phyloP scores from a whole-genome alignment of 352 stramenopile genomes.

The Blastocystis sp. region DNA sequence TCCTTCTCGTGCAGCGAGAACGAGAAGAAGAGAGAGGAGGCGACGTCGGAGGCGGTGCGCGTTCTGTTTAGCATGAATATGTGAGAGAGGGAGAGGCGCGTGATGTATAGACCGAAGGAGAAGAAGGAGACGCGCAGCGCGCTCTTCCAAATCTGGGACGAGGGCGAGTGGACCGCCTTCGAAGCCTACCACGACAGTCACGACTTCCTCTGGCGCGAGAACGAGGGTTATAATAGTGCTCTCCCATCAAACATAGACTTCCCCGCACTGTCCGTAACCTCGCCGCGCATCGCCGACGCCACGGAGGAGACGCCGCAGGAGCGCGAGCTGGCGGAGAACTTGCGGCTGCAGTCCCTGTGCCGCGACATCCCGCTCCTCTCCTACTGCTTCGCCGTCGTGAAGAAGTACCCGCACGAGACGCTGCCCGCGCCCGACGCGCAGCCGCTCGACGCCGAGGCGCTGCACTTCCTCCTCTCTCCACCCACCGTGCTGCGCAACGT shows the following conservation, averaged over 20 bases:
- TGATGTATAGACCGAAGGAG: constrained; percentile 11
- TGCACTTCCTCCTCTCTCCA: not conserved
- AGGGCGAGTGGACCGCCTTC: not conserved
- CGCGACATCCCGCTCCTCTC: constrained; percentile 1
- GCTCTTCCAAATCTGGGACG: constrained; percentile 34
- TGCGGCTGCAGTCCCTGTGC: constrained; percentile 4
- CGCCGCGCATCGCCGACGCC: not conserved
- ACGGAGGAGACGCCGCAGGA: not conserved
- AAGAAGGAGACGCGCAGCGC: not conserved
- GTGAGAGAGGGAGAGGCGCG: not conserved
- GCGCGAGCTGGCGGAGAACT: not conserved
- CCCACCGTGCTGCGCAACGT: constrained; percentile 1
- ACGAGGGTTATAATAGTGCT: not conserved
- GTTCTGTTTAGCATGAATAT: constrained; percentile 3
- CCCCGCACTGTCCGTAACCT: not conserved
- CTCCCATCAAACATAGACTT: not conserved
- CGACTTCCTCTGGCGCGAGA: constrained; percentile 38
- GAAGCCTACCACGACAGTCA: constrained; percentile 16
- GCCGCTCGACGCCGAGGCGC: not conserved
- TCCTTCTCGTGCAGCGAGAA: not conserved
- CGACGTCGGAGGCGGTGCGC: not conserved
- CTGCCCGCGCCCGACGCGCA: not conserved
- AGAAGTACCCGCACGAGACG: not conserved
- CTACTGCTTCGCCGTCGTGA: constrained; percentile 31
- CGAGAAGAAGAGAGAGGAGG: not conserved